Evolutionary conservation across 2,329 filamentous ascomycete genomes (phyloP).

Genomic region (Cladosporium halotolerans): DNA sequence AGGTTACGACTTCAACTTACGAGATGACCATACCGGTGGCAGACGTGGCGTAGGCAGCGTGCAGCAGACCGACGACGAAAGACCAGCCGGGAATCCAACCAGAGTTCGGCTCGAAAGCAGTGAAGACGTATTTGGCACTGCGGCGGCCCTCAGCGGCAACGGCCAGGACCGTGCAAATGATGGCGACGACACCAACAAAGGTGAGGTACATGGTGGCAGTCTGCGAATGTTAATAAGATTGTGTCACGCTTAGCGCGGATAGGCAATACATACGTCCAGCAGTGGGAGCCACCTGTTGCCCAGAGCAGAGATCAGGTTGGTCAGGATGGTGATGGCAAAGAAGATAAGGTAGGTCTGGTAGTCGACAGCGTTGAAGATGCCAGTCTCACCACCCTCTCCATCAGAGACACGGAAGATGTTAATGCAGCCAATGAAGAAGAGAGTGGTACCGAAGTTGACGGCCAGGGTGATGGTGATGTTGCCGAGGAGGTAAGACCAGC

Average conservation of each 20-base stretch:
- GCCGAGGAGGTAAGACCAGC: constrained; percentile 71
- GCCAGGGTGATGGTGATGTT: constrained; percentile 78
- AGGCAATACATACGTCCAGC: constrained; percentile 47
- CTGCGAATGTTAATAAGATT: constrained; percentile 31
- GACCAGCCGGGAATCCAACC: constrained; percentile 68
- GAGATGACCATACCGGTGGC: constrained; percentile 71
- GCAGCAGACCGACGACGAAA: constrained; percentile 65
- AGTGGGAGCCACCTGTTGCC: constrained; percentile 50
- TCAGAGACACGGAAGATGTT: constrained; percentile 31
- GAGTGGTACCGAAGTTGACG: constrained; percentile 67
- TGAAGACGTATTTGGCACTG: constrained; percentile 58
- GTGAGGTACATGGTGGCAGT: constrained; percentile 71
- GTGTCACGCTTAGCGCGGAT: background rate
- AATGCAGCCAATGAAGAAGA: constrained; percentile 50
- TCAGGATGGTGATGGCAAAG: constrained; percentile 43
- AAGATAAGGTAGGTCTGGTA: constrained; percentile 47
- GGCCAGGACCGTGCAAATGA: constrained; percentile 56
- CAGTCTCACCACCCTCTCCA: constrained; percentile 42
- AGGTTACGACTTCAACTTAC: too few species aligned
- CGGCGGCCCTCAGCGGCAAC: constrained; percentile 64
- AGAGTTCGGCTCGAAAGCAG: constrained; percentile 61
- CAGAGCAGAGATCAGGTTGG: constrained; percentile 47
- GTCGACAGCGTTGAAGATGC: constrained; percentile 38
- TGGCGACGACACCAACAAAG: constrained; percentile 62
- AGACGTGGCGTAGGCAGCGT: constrained; percentile 67